Percentiles rank a stretch among this genome's conserved stretches.
Evolutionary conservation across 2,329 filamentous ascomycete genomes (phyloP).

Genomic region (Fusarium abutilonis): DNA sequence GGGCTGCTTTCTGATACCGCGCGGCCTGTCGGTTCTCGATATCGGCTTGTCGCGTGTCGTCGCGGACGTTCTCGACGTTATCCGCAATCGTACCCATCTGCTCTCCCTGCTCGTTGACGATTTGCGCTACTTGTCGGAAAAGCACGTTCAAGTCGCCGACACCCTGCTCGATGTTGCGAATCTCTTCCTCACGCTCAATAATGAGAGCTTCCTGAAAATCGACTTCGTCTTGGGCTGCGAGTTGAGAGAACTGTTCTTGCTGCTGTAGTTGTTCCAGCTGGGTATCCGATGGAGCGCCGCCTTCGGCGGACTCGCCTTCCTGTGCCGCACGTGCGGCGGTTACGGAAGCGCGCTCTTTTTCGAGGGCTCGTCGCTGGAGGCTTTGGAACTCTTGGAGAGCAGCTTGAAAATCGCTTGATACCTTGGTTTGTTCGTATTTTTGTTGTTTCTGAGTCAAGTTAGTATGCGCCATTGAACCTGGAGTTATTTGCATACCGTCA

Average conservation of each 20-base stretch:
- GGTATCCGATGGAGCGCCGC: constrained; percentile 46
- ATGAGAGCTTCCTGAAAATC: constrained; percentile 98
- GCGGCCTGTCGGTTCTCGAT: constrained; percentile 85
- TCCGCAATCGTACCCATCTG: constrained; percentile 86
- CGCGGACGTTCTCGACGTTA: constrained; percentile 84
- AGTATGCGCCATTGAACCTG: constrained; percentile 21
- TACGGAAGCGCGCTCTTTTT: constrained; percentile 90
- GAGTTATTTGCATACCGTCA: constrained; percentile 66
- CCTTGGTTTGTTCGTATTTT: constrained; percentile 95
- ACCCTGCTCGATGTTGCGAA: constrained; percentile 95
- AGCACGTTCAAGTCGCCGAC: constrained; percentile 96
- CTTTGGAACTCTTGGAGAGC: constrained; percentile 90
- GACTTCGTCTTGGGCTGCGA: constrained; percentile 92
- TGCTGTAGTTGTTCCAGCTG: constrained; percentile 69
- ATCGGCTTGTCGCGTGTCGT: constrained; percentile 86
- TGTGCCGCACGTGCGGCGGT: constrained; percentile 83
- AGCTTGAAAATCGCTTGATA: constrained; percentile 91
- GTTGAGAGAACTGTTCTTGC: constrained; percentile 74
- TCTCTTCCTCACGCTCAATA: constrained; percentile 95
- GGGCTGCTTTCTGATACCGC: constrained; percentile 92
- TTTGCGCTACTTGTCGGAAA: constrained; percentile 97
- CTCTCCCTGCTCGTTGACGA: constrained; percentile 93
- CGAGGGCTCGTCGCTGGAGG: constrained; percentile 88
- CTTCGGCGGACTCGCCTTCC: constrained; percentile 63
- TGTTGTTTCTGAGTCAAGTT: constrained; percentile 76